Evolutionary conservation across 345 rosid species (phyloP), one percentile per base, ranked within the genome.

Genomic region (Nephelium lappaceum): DNA sequence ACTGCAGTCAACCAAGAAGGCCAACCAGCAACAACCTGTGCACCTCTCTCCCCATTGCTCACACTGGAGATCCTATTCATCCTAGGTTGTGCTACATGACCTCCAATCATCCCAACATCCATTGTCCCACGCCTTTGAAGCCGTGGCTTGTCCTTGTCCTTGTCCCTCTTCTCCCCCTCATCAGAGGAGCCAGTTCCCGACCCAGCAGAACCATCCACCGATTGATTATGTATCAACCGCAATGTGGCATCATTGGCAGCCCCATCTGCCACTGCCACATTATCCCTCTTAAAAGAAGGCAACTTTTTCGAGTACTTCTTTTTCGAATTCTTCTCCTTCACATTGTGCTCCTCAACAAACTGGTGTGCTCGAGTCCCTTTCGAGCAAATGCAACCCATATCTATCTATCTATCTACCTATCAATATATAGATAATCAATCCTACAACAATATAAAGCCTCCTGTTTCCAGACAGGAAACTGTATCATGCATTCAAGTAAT

Each of bases 371-470:
- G 82, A 82, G 81, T 64, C 53, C 86, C 95, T 86, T 94, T 96
- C 57, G 97, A 87, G 92, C 97, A 93, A 75, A 89, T 85, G 89
- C 99, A 91, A 5, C 99, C 98, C 99, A 93, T 96, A 60, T 80
- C 81, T 72, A 72, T 27, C 31, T 27, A 27, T 27, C 31, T 27
- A 27, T 27, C 31, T 27, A 27, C 36, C 36, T 31, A 31, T 31
- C 36, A 11, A 45, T 7, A 5, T 45, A 45, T 45, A 45, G 12
- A 7, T 45, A 45, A 45, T 45, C 10, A 45, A 45, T 23, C 64
- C 19, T 53, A 43, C 19, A 39, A 23, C 67, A 24, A 66, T 74
- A 61, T 74, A 83, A 71, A 80, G 79, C 58, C 77, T 62, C 83
- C 86, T 78, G 80, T 73, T 36, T 23, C 69, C 68, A 71, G 67